Evolutionary conservation across 2,329 filamentous ascomycete genomes (phyloP).

Genomic region (Laburnicola sp.): DNA sequence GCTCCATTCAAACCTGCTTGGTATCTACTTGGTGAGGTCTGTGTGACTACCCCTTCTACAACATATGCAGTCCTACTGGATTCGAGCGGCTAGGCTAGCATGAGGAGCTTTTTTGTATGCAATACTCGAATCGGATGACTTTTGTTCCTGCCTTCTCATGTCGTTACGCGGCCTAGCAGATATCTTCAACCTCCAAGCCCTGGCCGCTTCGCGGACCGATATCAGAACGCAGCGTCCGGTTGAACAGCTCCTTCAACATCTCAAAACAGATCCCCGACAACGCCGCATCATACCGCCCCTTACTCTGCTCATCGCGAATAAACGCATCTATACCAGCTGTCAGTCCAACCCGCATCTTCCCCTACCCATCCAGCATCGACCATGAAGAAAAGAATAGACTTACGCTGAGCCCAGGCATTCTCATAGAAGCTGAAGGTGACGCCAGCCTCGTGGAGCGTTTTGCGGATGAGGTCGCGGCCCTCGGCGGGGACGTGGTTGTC

Average conservation of each 20-base stretch:
- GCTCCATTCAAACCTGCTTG: background rate
- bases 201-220: conserved; percentile 69
- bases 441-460: conserved; percentile 75
- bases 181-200: conserved; percentile 67
- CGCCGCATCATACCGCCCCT: conserved; percentile 90
- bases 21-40: background rate
- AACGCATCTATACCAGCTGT: conserved; percentile 67
- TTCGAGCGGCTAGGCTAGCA: too few relatives aligned
- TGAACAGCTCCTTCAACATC: conserved; percentile 84
- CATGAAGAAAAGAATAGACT: conserved; percentile 31
- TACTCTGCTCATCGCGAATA: conserved; percentile 88
- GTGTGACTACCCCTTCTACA: background rate
- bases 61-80: too few relatives aligned
- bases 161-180: conserved; percentile 53
- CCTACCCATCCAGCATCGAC: conserved; percentile 6
- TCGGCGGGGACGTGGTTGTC: conserved; percentile 86
- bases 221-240: conserved; percentile 74
- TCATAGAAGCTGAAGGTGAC: conserved; percentile 82
- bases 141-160: too few relatives aligned
- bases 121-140: too few relatives aligned
- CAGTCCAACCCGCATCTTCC: conserved; percentile 3
- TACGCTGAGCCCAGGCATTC: conserved; percentile 85
- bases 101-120: too few relatives aligned
- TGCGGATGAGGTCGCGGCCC: conserved; percentile 80
- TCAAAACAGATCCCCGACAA: conserved; percentile 88